Evolutionary conservation across 2,329 filamentous ascomycete species (phyloP), one percentile per base, ranked within the genome.

Genomic region (Ceratocystis diversiconidia): DNA sequence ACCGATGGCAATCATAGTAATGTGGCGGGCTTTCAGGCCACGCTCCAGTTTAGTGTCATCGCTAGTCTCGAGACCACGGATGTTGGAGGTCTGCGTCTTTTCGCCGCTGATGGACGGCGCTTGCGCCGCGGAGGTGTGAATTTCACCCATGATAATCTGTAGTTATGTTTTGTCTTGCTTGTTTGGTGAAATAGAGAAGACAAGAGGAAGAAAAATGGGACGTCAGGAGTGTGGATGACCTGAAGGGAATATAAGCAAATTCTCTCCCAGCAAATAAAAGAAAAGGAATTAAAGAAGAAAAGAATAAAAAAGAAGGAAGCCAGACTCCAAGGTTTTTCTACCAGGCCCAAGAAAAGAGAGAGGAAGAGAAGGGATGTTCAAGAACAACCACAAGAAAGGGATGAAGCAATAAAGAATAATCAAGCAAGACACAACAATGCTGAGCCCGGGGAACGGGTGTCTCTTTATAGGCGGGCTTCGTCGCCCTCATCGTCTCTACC

Each of bases 1-100:
- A 71, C 87, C 87, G 67, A 90, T 87, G 69, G 87, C 87, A 74
- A 82, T 81, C 79, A 82, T 82, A 71, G 78, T 80, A 71, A 82
- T 81, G 73, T 82, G 79, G 8, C 79, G 79, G 22, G 79, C 78
- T 72, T 80, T 79, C 70, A 82, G 78, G 28, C 79, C 79, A n/a
- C 79, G 77, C 67, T 80, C 79, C 65, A 82, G 76, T 69, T 74
- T 73, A 61, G 78, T 80, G 68, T 79, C 77, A 36, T 75, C 72
- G 63, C 75, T 76, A 17, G 79, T 81, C 76, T 81, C 79, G 68
- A 80, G 72, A 69, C 79, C 79, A 59, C 76, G 76, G 69, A 80
- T 76, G 75, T 30, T 61, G 48, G 6, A 7, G 12, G 17, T 48
- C 25, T n/a, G 41, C 41, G 25, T 63, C 64, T 66, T 66, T 62